Evolutionary conservation across 352 stramenopile species (phyloP).

Genomic region (Phytophthora pluvialis): DNA sequence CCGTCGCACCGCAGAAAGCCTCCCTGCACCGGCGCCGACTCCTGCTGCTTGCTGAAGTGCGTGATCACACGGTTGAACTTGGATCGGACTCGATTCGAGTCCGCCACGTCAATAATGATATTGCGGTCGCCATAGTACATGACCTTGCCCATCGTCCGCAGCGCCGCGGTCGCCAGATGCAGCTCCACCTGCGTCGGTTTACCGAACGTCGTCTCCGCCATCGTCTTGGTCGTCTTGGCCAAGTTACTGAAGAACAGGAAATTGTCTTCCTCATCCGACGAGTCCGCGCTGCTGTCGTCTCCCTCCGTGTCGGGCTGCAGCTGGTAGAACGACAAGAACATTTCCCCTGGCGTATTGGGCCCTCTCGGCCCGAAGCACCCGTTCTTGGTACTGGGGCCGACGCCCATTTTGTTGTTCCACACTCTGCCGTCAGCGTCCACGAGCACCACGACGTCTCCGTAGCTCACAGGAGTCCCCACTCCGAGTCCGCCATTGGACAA

Average conservation of each 20-base stretch:
- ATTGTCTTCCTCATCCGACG: slow-evolving; percentile 63
- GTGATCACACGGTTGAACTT: slow-evolving; percentile 89
- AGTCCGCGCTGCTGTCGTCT: slow-evolving; percentile 56
- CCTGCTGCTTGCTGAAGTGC: slow-evolving; percentile 74
- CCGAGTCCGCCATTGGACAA: slow-evolving; percentile 65
- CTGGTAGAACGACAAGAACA: slow-evolving; percentile 85
- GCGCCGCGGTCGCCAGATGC: slow-evolving; percentile 51
- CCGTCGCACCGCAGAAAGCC: slow-evolving; percentile 81
- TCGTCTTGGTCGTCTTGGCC: slow-evolving; percentile 62
- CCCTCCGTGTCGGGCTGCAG: slow-evolving; percentile 45
- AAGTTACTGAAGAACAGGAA: slow-evolving; percentile 75
- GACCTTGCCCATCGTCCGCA: slow-evolving; percentile 68
- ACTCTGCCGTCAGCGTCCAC: slow-evolving; percentile 65
- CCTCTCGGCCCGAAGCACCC: slow-evolving; percentile 81
- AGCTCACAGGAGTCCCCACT: slow-evolving; percentile 72
- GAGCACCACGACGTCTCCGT: slow-evolving; percentile 85
- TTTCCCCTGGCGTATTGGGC: slow-evolving; percentile 72
- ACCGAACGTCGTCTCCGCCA: slow-evolving; percentile 75
- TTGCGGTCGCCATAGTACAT: slow-evolving; percentile 84
- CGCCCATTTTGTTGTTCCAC: slow-evolving; percentile 90
- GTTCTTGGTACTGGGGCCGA: slow-evolving; percentile 76
- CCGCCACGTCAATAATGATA: slow-evolving; percentile 79
- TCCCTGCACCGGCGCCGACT: slow-evolving; percentile 58
- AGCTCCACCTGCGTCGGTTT: slow-evolving; percentile 62
- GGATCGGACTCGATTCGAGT: slow-evolving; percentile 82